These are phyloP conservation scores for Cotoneaster glaucophyllus DNA, from an alignment of 306 rosid species.

Conservation along the genomic window DNA sequence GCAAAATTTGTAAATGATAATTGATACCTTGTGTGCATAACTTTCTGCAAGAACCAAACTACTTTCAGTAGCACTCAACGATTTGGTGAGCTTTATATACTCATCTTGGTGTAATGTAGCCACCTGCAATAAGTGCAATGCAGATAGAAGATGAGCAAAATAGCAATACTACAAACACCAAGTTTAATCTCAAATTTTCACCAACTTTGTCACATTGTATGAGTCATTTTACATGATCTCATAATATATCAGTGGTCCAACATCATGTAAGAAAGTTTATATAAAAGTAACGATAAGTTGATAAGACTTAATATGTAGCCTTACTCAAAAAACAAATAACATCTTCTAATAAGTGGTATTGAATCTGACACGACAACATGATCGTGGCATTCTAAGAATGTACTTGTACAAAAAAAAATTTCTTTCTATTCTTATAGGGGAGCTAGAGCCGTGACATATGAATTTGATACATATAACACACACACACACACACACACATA, in stretches of 20 bases:
- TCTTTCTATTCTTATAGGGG: neutral
- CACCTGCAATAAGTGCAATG: conserved; percentile 10
- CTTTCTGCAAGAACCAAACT: conserved; percentile 32
- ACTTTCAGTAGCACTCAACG: neutral
- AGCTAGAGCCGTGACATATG: neutral
- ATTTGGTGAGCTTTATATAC: conserved; percentile 26
- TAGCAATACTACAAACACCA: no score
- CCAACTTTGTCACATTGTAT: no score
- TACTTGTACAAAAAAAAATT: neutral
- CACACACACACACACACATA: no score
- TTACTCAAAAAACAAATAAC: no score
- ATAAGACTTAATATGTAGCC: no score
- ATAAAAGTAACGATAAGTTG: no score
- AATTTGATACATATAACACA: neutral
- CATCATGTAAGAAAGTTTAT: no score
- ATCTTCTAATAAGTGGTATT: no score
- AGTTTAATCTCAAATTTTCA: no score
- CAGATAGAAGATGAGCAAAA: neutral
- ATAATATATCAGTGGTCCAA: no score
- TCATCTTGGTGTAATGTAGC: conserved; percentile 20
- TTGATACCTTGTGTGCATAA: conserved; percentile 30
- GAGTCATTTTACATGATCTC: neutral
- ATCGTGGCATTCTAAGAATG: neutral
- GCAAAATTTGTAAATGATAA: no score
- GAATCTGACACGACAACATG: neutral